Evolutionary conservation across 2,329 filamentous ascomycete genomes (phyloP), one percentile per base, ranked within the genome.

Genomic region (Fusarium brachygibbosum): DNA sequence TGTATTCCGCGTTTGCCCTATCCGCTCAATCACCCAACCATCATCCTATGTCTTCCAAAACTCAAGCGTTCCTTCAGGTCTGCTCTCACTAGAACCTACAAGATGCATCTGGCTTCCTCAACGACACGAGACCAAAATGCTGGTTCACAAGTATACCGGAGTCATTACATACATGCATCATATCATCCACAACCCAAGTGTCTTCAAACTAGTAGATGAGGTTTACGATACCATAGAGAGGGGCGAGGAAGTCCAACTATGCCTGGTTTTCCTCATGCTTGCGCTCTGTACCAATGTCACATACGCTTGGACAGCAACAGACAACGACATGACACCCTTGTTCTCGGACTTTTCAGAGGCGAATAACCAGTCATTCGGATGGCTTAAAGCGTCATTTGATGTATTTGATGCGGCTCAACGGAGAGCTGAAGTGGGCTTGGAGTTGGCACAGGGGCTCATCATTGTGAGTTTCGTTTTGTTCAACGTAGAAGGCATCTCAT

Each of bases 401-500:
- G 72, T 81, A 7, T 74, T 82, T 17, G 78, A 80, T 19, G 69
- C 79, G 21, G 74, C 74, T 5, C 77, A 78, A n/a, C 69, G 76
- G 12, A 72, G 68, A 7, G 66, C 64, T 0, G 67, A 75, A 5
- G 49, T 64, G 1, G 79, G 76, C 3, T 54, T 83, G 3, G 79
- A 82, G 49, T 75, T 71, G 21, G 76, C 78, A 8, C 79, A 83
- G 37, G 80, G 79, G 9, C 75, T 80, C 50, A 63, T 80, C 5
- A 74, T 83, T 45, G 55, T 82, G 13, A 75, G 78, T 25, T 80
- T 81, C 57, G 72, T 79, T 9, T 64, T 81, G 3, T 79, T 79
- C 55, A 82, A 81, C 41, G 68, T 79, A 14, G 81, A 75, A 48
- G 73, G 71, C 32, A 40, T 75, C 21, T 70, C 72, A 1, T 29